Evolutionary conservation across 1,284 basidiomycete species (phyloP), one percentile per base, ranked within the genome.

Genomic region (Ganoderma boninense): DNA sequence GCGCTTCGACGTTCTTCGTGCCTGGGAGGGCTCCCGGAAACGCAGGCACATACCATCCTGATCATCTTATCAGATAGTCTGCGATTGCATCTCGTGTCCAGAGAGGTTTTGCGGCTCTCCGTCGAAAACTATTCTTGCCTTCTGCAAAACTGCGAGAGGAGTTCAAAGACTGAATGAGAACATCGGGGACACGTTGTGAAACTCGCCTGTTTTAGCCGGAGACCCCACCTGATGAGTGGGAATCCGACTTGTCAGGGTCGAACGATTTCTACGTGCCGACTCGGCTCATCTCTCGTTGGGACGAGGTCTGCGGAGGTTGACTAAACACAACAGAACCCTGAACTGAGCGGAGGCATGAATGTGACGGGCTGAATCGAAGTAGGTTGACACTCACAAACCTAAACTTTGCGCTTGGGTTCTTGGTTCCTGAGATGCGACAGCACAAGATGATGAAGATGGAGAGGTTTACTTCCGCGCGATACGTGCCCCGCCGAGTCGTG

Each of bases 51-150:
- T 60, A 62, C 42, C 38, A 8, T 23, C 0, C 40, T 4, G 43
- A 13, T 11, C 59, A 70, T 67, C 69, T 70, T 62, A 70, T 70
- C 69, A 70, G 69, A 70, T 70, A 67, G 10, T 46, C 16, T 59
- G 62, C 43, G 62, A 64, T 52, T 16, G 6, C 16, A 26, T n/a
- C 60, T 8, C 60, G 40, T 59, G 29, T 59, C 10, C 42, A n/a
- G 38, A 52, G 62, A 38, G 14, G 20, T 35, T 56, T 56, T 38
- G 20, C 59, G 68, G 59, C 64, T 61, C 56, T 44, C 66, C 49
- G 67, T 62, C 43, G 49, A 68, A 60, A 20, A 26, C 64, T 69
- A 62, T 49, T 52, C 49, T 44, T 62, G 63, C 29, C 23, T 26
- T 42, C 59, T 14, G 62, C 35, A 49, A 38, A 65, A 59, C 11